These are phyloP conservation scores for Juncus effusus DNA, from an alignment of 176 grass and related monocot genomes.

Conservation along the genomic window DNA sequence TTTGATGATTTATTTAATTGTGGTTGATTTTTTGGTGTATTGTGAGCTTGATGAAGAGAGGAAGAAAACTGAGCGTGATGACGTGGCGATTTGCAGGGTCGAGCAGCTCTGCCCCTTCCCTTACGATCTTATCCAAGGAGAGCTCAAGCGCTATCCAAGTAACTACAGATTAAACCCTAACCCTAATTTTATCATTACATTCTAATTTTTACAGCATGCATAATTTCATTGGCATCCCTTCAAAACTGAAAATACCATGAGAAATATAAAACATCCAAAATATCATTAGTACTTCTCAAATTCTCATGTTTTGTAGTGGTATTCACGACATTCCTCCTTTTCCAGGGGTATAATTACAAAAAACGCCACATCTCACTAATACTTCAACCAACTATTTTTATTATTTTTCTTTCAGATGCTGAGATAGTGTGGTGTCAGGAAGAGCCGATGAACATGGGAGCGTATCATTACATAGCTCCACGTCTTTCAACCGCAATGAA, in stretches of 20 bases:
- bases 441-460: conserved; percentile 97
- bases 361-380: no score
- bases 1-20: background rate
- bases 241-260: no score
- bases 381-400: conserved; percentile 11
- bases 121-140: conserved; percentile 90
- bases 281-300: no score
- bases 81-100: conserved; percentile 87
- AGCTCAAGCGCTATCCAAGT: conserved; percentile 95
- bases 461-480: conserved; percentile 67
- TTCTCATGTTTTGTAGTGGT: no score
- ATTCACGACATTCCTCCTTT: no score
- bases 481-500: conserved; percentile 70
- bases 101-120: conserved; percentile 90
- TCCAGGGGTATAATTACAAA: no score
- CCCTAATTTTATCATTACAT: conserved; percentile 13
- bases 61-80: conserved; percentile 49
- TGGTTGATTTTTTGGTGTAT: conserved; percentile 70
- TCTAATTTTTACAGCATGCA: background rate
- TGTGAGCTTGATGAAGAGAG: conserved; percentile 90
- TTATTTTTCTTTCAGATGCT: conserved; percentile 50
- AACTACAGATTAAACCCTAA: no score
- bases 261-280: no score
- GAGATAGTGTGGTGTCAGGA: conserved; percentile 98
- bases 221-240: conserved; percentile 3